These are phyloP conservation scores for Chlamydomonas schloesseri DNA, from an alignment of 139 green algal species.

Conservation along the genomic window DNA sequence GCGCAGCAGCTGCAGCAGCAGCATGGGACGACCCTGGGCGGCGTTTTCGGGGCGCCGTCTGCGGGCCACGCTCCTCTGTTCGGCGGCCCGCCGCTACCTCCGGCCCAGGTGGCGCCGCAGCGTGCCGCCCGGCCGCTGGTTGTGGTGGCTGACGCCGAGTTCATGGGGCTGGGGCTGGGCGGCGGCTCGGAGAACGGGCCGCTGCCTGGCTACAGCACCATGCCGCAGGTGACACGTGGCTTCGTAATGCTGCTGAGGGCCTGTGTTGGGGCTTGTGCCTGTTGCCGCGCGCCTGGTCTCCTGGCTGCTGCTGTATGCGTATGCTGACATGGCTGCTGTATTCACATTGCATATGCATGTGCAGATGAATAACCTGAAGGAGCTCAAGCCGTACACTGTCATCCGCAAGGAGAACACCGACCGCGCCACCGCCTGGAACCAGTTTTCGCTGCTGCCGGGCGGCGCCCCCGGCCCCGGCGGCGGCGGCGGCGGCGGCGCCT, in stretches of 20 bases:
- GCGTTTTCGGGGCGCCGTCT: conserved; percentile 3
- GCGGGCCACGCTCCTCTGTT: background rate
- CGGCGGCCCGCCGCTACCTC: background rate
- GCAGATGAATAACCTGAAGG: conserved; percentile 40
- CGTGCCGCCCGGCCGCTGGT: background rate
- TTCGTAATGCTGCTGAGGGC: no score
- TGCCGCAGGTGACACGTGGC: conserved; percentile 49
- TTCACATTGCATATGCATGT: no score
- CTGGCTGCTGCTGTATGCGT: no score
- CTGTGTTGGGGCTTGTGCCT: no score
- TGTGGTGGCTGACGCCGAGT: conserved; percentile 43
- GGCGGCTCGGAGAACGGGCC: background rate
- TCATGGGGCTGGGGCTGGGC: background rate
- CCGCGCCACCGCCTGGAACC: conserved; percentile 46
- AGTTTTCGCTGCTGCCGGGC: background rate
- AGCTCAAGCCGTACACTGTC: conserved; percentile 53
- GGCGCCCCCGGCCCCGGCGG: background rate
- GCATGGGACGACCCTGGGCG: background rate
- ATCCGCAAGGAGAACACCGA: conserved; percentile 67
- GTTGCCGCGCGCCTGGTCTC: no score
- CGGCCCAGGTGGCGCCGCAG: background rate
- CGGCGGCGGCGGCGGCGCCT: background rate
- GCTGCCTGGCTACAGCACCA: conserved; percentile 31
- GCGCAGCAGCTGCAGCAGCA: conserved; percentile 16
- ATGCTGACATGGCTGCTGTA: no score